phyloP scores from a whole-genome alignment of 345 rosid genomes.

The Brassica carinata region DNA sequence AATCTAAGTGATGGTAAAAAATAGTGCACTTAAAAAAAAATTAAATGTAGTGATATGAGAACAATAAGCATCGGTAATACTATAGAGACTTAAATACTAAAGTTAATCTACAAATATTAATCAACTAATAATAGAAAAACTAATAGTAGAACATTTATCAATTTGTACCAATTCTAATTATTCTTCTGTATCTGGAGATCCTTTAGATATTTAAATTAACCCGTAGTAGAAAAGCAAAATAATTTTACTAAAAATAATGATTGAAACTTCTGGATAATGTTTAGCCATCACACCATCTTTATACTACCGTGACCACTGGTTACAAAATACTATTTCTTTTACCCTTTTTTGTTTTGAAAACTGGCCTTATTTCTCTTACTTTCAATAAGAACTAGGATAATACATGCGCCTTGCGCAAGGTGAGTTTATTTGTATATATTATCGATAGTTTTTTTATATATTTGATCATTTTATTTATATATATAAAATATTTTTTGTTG shows the following conservation, averaged over 20 bases:
- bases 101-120: background rate
- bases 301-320: background rate
- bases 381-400: background rate
- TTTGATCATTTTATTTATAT: no score
- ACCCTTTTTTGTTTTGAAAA: background rate
- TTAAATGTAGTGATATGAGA: background rate
- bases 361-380: background rate
- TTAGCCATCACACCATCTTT: background rate
- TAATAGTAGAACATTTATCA: background rate
- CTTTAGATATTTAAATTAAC: background rate
- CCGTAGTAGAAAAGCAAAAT: background rate
- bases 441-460: no score
- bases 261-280: background rate
- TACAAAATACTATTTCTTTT: background rate
- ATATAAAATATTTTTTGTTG: no score
- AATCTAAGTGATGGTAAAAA: background rate
- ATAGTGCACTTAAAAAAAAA: background rate
- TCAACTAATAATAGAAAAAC: background rate
- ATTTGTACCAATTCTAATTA: background rate
- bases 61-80: background rate
- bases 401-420: no score
- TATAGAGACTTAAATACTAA: background rate
- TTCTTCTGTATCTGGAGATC: background rate
- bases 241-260: background rate
- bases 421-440: no score